phyloP scores from a whole-genome alignment of 306 rosid genomes.

The Trichosanthes cucumerina region DNA sequence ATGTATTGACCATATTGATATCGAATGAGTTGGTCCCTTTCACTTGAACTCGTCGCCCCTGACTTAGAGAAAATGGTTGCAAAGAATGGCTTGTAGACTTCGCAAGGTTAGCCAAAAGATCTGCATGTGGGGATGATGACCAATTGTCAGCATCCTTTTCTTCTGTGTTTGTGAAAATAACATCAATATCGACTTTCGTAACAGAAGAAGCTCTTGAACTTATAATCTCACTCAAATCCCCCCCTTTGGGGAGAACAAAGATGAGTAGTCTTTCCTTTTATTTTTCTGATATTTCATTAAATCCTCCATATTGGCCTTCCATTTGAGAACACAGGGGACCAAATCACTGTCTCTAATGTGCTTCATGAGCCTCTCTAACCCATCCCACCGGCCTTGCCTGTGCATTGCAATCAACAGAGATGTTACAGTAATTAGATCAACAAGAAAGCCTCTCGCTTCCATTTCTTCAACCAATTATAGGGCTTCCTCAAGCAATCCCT shows the following conservation, averaged over 20 bases:
- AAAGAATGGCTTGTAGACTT: conserved; percentile 24
- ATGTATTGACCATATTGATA: conserved; percentile 77
- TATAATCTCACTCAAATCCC: conserved; percentile 45
- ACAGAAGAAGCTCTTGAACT: conserved; percentile 28
- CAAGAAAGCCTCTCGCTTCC: conserved; percentile 74
- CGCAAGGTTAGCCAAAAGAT: conserved; percentile 47
- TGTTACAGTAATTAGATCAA: conserved; percentile 69
- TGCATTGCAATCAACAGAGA: conserved; percentile 62
- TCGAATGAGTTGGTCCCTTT: conserved; percentile 50
- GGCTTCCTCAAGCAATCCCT: conserved; percentile 65
- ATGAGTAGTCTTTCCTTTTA: conserved; percentile 45
- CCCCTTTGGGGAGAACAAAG: conserved; percentile 58
- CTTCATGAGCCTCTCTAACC: conserved; percentile 78
- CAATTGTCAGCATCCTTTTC: conserved; percentile 27
- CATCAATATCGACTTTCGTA: neutral
- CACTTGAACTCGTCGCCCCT: conserved; percentile 56
- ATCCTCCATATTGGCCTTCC: conserved; percentile 77
- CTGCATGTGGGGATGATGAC: conserved; percentile 81
- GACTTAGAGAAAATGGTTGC: conserved; percentile 31
- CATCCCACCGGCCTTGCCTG: conserved; percentile 60
- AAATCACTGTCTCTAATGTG: conserved; percentile 64
- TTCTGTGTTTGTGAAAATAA: conserved; percentile 13
- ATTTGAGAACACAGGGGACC: conserved; percentile 55
- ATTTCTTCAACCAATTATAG: conserved; percentile 70
- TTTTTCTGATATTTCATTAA: conserved; percentile 41